Base-by-base conservation (phyloP, 2,329 filamentous ascomycete genomes). In the Scolecobasidium constrictum region DNA sequence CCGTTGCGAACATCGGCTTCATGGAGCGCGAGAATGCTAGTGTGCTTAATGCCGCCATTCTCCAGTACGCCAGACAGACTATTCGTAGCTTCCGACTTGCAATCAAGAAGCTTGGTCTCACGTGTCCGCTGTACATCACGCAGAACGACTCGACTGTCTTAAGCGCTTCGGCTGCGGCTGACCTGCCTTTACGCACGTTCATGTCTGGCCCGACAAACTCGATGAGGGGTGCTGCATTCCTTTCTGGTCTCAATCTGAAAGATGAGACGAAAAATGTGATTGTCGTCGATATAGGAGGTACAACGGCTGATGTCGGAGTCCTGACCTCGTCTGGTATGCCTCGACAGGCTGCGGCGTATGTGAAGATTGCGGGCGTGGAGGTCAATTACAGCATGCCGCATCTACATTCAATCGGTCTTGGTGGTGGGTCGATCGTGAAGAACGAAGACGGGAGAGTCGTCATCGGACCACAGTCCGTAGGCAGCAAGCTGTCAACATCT, bases 231-330 rank as follows among this genome's bases (percentile, higher is more conserved):
- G 70, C 68, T 9, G 63, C 63, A 1, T 69, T 60, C 40, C 47
- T 63, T 9, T 48, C 26, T 4, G n/a, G n/a, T n/a, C n/a, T n/a
- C n/a, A 28, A 38, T 46, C 52, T 23, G 48, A 53, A 13, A n/a
- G 16, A 31, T 50, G 50, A 31, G 11, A 40, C 31, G 6, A 53
- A 74, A 67, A 47, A 72, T 62, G 31, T 75, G 49, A 73, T 81
- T 62, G 77, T 82, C 0, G 71, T 81, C 2, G 78, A 83, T 50
- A 73, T 83, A 42, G 78, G 78, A 1, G 78, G 78, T 3, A 83
- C 78, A 0, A 82, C 78, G 0, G 73, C 76, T 0, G 78, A 82
- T 49, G 73, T 80, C 9, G 77, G 78, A 0, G 56, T 79, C 0
- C 56, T 83, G 3, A 65, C 77, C 5, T 65, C 71, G 0, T 80